phyloP scores from a whole-genome alignment of 148 eudicot species.

The Arctostaphylos glauca region DNA sequence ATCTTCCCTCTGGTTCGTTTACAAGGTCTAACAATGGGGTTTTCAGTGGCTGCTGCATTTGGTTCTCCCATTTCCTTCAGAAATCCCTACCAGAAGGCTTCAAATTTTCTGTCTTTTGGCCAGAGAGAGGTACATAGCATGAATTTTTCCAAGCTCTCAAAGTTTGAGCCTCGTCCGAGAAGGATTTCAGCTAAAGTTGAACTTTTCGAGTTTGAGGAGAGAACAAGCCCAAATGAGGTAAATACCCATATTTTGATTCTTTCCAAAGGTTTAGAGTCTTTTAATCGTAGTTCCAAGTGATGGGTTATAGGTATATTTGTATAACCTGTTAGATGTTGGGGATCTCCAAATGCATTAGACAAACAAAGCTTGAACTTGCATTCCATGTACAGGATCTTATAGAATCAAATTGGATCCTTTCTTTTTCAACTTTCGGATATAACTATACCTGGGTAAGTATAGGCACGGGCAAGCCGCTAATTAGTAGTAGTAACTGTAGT shows the following conservation, averaged over 20 bases:
- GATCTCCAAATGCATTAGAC: neutral
- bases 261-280: neutral
- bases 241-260: slow-evolving; percentile 14
- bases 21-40: slow-evolving; percentile 23
- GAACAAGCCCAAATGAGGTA: slow-evolving; percentile 84
- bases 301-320: neutral
- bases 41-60: slow-evolving; percentile 25
- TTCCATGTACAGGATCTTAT: neutral
- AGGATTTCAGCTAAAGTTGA: slow-evolving; percentile 26
- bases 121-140: neutral
- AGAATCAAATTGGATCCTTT: neutral
- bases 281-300: neutral
- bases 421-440: neutral
- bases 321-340: neutral
- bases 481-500: too few species aligned
- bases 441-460: too few species aligned
- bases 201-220: slow-evolving; percentile 49
- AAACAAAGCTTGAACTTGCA: neutral
- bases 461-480: too few species aligned
- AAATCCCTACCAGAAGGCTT: slow-evolving; percentile 5
- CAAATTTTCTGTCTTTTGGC: slow-evolving; percentile 13
- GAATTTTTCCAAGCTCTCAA: slow-evolving; percentile 25
- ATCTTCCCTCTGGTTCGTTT: slow-evolving; percentile 2
- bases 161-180: slow-evolving; percentile 17
- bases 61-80: slow-evolving; percentile 11